A percentile compares a stretch with the other conserved stretches of the same genome.
Evolutionary conservation across 371 early-diverging fungal genomes (phyloP).

Genomic region (Circinella minor): DNA sequence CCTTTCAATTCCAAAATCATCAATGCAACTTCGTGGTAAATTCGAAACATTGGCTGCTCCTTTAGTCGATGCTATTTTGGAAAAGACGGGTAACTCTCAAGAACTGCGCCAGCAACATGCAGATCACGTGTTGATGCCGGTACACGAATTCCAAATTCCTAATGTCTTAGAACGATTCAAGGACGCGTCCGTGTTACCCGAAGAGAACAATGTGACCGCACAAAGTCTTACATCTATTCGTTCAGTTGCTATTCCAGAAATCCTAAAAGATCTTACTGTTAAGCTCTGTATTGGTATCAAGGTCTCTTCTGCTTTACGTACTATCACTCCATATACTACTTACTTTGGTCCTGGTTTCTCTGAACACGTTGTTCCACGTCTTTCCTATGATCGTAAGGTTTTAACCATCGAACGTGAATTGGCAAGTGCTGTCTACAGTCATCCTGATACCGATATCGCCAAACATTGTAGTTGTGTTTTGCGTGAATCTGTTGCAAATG

Average conservation of each 20-base stretch:
- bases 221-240: conserved; percentile 71
- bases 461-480: conserved; percentile 74
- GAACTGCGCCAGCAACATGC: conserved; percentile 19
- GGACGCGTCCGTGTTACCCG: conserved; percentile 49
- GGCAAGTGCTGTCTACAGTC: conserved; percentile 56
- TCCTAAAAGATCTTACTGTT: conserved; percentile 46
- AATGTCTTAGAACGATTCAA: conserved; percentile 60
- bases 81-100: conserved; percentile 22
- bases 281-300: conserved; percentile 76
- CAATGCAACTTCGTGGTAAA: conserved; percentile 56
- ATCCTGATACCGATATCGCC: conserved; percentile 64
- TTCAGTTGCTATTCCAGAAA: conserved; percentile 59
- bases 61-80: conserved; percentile 37
- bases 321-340: conserved; percentile 74
- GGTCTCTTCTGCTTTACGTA: conserved; percentile 75
- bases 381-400: conserved; percentile 50
- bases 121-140: conserved; percentile 57
- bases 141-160: conserved; percentile 72
- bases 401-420: conserved; percentile 59
- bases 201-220: conserved; percentile 38
- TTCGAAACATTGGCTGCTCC: conserved; percentile 45
- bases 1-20: conserved; percentile 54
- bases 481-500: conserved; percentile 54
- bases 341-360: conserved; percentile 69
- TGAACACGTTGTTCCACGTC: conserved; percentile 48